These are phyloP conservation scores for Kwoniella heveanensis DNA, from an alignment of 768 basidiomycete genomes.

Conservation along the genomic window DNA sequence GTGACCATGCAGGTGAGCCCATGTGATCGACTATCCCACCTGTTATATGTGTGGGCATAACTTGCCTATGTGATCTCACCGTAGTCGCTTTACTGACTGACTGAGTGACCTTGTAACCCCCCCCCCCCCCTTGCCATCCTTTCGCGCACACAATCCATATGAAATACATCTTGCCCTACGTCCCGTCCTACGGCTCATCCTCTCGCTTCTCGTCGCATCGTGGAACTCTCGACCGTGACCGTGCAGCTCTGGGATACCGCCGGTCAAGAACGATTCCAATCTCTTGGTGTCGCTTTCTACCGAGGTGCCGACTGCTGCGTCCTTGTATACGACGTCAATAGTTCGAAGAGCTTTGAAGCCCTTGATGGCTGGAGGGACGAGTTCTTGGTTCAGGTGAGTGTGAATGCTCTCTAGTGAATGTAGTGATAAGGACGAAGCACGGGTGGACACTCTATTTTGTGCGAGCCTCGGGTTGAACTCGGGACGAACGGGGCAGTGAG, in stretches of 20 bases:
- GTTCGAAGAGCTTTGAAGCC: constrained; percentile 96
- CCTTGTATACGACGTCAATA: constrained; percentile 98
- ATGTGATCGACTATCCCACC: too few relatives aligned
- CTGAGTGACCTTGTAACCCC: background rate
- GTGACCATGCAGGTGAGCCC: constrained; percentile 95
- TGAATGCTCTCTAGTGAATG: background rate
- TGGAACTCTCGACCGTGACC: background rate
- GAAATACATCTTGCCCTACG: background rate
- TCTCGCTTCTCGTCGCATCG: background rate
- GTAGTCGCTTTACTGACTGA: background rate
- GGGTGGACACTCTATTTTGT: too few relatives aligned
- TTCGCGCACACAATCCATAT: too few relatives aligned
- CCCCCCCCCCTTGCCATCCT: too few relatives aligned
- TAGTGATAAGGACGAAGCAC: too few relatives aligned
- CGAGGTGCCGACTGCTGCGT: constrained; percentile 99
- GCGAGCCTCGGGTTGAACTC: too few relatives aligned
- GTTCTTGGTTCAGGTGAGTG: constrained; percentile 74
- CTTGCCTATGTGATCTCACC: background rate
- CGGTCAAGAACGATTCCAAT: constrained; percentile 99
- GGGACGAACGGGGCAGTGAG: too few relatives aligned
- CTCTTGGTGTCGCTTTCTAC: constrained; percentile 97
- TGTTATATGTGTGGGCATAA: too few relatives aligned
- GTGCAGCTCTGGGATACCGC: constrained; percentile 96
- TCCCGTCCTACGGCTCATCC: background rate
- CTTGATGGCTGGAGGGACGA: constrained; percentile 99